Conservation (phyloP, 176 grass and related monocot species). For the Triticum dicoccoides region DNA sequence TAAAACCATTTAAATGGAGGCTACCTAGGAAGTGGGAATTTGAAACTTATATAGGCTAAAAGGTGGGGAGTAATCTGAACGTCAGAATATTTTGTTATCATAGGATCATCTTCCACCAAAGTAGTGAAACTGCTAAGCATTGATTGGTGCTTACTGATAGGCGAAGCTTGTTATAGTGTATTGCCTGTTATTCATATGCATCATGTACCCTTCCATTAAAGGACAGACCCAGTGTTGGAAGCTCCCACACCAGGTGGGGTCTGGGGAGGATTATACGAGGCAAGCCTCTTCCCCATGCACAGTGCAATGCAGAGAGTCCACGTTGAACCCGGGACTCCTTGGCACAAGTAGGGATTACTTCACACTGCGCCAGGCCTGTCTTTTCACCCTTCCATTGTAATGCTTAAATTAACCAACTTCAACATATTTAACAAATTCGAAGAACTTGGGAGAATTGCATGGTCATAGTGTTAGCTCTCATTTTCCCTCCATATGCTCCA, state of each 20-base stretch:
- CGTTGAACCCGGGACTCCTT: too few species aligned
- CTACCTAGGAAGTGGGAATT: background rate
- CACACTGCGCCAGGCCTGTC: too few species aligned
- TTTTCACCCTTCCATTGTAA: background rate
- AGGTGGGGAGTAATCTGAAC: constrained; percentile 14
- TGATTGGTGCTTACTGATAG: background rate
- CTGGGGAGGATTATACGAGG: too few species aligned
- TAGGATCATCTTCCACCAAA: background rate
- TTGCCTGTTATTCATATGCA: constrained; percentile 7
- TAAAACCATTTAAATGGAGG: constrained; percentile 5
- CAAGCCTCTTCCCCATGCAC: too few species aligned
- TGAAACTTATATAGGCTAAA: background rate
- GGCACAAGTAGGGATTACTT: too few species aligned
- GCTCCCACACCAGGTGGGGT: too few species aligned
- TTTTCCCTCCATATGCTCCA: too few species aligned
- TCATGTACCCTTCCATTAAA: background rate
- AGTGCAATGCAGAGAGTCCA: too few species aligned
- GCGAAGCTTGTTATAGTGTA: background rate
- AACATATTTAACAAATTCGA: background rate
- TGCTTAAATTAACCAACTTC: background rate
- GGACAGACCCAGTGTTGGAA: too few species aligned
- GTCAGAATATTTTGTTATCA: background rate
- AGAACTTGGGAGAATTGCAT: background rate
- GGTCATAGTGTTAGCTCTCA: background rate
- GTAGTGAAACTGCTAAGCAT: background rate